Base-by-base conservation (phyloP, 2,329 filamentous ascomycete species). In the Aureobasidium melanogenum region DNA sequence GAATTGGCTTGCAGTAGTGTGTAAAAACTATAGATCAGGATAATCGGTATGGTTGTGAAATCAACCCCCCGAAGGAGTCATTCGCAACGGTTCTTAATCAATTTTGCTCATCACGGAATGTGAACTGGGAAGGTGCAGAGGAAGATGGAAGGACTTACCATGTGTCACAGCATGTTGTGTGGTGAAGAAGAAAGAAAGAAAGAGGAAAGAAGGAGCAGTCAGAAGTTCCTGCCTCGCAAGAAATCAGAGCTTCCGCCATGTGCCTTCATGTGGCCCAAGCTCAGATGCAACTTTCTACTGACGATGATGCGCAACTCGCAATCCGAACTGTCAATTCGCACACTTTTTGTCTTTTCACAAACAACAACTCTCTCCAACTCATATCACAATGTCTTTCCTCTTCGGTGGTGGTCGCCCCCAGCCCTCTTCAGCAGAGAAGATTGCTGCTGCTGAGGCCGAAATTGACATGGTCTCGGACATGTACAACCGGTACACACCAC, bases 381-480 rank as follows among this genome's bases (percentile, higher is more conserved):
- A 34, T 39, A 30, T 64, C 48, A 61, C 64, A 56, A 89, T 89
- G 87, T 88, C 86, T 66, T 88, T 88, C 79, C 83, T 89, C 69
- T 87, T 87, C 73, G 84, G 88, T 73, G 80, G 82, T 71, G 79
- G 79, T 62, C 81, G 85, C 67, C 89, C 90, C 65, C 91, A 97
- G 80, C 88, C 92, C 74, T 88, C 91, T 66, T 96, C 92, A 71
- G 92, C 91, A 76, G 89, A 97, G 82, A 99, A 97, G 84, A 94
- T 99, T 75, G 89, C 90, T 70, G 89, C 91, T 70, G 92, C 95
- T 70, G 93, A 99, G 81, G 88, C 91, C 68, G 95, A 99, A 81
- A 91, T 97, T 77, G 94, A 97, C 79, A 92, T 97, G 82, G 86
- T 97, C 69, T 90, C 91, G 65, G 92, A 97, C 77, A 97, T 97